Evolutionary conservation across 768 basidiomycete genomes (phyloP).

Genomic region (Collybia nuda): DNA sequence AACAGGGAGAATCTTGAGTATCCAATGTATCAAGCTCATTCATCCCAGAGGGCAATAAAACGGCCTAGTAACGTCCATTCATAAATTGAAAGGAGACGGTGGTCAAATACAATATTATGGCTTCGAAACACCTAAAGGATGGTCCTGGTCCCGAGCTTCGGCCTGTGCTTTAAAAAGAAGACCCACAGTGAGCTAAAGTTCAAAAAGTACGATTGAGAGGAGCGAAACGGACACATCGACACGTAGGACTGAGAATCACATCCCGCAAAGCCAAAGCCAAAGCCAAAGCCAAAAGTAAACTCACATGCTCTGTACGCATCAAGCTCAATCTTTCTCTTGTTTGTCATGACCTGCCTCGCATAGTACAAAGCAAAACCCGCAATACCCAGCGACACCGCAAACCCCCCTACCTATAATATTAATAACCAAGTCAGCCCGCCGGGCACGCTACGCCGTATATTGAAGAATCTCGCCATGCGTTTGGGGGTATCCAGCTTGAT

Average conservation of each 20-base stretch:
- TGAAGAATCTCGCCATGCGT: slow-evolving; percentile 13
- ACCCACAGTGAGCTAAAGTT: not conserved
- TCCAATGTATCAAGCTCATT: no score
- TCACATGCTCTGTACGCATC: slow-evolving; percentile 29
- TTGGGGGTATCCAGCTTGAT: slow-evolving; percentile 17
- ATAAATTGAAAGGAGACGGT: no score
- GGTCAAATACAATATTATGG: not conserved
- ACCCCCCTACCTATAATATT: slow-evolving; percentile 23
- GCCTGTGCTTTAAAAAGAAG: not conserved
- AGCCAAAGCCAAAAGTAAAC: slow-evolving; percentile 2
- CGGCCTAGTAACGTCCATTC: no score
- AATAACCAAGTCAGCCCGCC: not conserved
- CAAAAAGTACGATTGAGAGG: not conserved
- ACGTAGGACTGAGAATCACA: no score
- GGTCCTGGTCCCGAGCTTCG: not conserved
- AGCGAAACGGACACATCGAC: not conserved
- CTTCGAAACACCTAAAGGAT: not conserved
- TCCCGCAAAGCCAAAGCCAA: no score
- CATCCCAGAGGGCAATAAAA: no score
- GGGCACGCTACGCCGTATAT: no score
- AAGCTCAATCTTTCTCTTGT: slow-evolving; percentile 31
- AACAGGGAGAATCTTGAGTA: no score
- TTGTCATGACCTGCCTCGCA: slow-evolving; percentile 29
- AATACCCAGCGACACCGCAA: slow-evolving; percentile 23
- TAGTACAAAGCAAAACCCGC: slow-evolving; percentile 27